These are phyloP conservation scores for Hibiscus mutabilis DNA, from an alignment of 345 rosid species.

Conservation along the genomic window DNA sequence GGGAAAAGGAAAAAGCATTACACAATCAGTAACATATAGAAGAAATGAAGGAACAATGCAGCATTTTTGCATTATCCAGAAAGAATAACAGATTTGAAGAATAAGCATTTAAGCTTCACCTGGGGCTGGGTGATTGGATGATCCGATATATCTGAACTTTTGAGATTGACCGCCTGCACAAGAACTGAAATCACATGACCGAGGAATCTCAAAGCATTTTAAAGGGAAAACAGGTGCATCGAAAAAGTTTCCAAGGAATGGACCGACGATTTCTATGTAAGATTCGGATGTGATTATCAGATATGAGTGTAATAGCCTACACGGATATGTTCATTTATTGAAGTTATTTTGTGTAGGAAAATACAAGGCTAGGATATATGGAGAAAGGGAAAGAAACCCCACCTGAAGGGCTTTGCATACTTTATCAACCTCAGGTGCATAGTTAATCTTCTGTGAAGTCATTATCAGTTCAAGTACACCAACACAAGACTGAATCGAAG, in stretches of 20 bases:
- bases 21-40: slow-evolving; percentile 27
- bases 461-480: slow-evolving; percentile 84
- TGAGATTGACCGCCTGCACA: slow-evolving; percentile 88
- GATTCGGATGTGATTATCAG: not conserved
- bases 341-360: not conserved
- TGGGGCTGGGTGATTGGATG: slow-evolving; percentile 40
- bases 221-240: not conserved
- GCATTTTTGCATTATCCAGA: not conserved
- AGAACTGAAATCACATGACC: slow-evolving; percentile 34
- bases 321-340: not conserved
- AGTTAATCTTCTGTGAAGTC: slow-evolving; percentile 82
- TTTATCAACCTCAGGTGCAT: slow-evolving; percentile 92
- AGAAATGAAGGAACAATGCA: slow-evolving; percentile 13
- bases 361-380: not conserved
- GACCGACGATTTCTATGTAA: not conserved
- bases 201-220: slow-evolving; percentile 14
- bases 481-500: slow-evolving; percentile 69
- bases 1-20: slow-evolving; percentile 21
- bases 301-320: not conserved
- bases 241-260: not conserved
- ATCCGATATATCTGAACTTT: slow-evolving; percentile 76
- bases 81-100: slow-evolving; percentile 19
- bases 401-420: slow-evolving; percentile 99
- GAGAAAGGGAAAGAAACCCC: slow-evolving; percentile 24
- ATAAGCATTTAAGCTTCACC: slow-evolving; percentile 40